Percentiles rank a stretch among this genome's conserved stretches.
phyloP scores from a whole-genome alignment of 176 grass and related monocot genomes.

The Zea mays region DNA sequence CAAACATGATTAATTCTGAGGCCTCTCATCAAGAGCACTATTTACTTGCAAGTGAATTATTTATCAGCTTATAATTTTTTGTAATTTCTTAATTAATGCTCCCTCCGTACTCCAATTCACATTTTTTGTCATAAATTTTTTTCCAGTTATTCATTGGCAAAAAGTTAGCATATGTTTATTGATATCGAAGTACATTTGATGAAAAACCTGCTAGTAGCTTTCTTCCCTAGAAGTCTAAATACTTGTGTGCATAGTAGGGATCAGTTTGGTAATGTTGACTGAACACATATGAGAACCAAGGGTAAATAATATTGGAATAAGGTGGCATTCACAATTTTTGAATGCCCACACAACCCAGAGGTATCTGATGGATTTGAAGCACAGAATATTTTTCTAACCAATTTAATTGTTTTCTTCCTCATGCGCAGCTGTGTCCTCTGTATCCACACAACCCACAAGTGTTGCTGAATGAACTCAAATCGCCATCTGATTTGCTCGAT shows the following conservation, averaged over 20 bases:
- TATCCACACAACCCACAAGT: constrained; percentile 96
- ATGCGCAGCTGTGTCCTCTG: constrained; percentile 76
- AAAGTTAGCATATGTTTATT: neutral
- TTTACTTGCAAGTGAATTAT: constrained; percentile 9
- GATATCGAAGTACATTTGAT: neutral
- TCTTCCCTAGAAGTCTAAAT: neutral
- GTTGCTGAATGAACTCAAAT: constrained; percentile 88
- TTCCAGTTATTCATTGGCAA: neutral
- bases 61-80: constrained; percentile 12
- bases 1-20: constrained; percentile 5
- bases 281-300: neutral
- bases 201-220: neutral
- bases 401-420: neutral
- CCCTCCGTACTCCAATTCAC: neutral
- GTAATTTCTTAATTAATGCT: constrained; percentile 9
- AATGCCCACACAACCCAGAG: neutral
- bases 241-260: neutral
- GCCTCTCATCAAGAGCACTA: neutral
- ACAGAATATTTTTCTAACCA: neutral
- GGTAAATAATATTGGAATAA: neutral
- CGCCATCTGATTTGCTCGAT: constrained; percentile 88
- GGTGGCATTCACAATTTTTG: neutral
- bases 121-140: neutral
- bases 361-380: neutral
- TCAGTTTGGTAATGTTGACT: neutral